Conservation (phyloP, 2,329 filamentous ascomycete genomes). For the Fusarium tanahbumbuense region DNA sequence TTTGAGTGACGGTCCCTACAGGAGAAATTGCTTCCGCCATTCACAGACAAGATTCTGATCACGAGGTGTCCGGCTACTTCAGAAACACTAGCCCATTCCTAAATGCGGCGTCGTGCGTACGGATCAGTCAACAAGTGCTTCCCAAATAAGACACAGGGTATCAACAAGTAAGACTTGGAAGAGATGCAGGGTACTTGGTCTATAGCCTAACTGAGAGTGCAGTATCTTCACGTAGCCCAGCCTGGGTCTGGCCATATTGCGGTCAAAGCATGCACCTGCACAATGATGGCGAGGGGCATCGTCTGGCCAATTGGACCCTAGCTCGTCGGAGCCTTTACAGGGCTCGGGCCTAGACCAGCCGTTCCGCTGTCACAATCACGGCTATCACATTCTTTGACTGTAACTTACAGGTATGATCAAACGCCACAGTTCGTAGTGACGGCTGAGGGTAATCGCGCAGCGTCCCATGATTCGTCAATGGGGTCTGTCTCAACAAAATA, state of each 20-base stretch:
- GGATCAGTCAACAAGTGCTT: neutral
- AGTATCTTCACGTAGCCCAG: rapidly evolving
- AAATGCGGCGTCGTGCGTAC: neutral
- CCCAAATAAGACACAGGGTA: neutral
- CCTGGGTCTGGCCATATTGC: rapidly evolving
- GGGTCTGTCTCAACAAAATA: rapidly evolving
- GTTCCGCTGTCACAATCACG: neutral
- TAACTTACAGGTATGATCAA: neutral
- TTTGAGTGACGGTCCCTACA: too few species aligned
- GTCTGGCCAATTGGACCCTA: neutral
- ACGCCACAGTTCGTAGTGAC: neutral
- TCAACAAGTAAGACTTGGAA: neutral
- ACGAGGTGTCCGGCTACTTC: neutral
- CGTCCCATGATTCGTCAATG: too few species aligned
- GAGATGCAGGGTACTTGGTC: neutral
- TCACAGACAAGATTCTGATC: neutral
- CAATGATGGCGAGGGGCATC: neutral
- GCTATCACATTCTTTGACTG: neutral
- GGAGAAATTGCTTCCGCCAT: neutral
- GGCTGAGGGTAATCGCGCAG: neutral
- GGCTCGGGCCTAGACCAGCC: neutral
- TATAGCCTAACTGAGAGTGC: neutral
- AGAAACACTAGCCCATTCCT: neutral
- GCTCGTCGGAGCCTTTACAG: neutral
- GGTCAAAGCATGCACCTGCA: neutral